Evolutionary conservation across 2,329 filamentous ascomycete species (phyloP), one percentile per base, ranked within the genome.

Genomic region (Trichoderma endophyticum): DNA sequence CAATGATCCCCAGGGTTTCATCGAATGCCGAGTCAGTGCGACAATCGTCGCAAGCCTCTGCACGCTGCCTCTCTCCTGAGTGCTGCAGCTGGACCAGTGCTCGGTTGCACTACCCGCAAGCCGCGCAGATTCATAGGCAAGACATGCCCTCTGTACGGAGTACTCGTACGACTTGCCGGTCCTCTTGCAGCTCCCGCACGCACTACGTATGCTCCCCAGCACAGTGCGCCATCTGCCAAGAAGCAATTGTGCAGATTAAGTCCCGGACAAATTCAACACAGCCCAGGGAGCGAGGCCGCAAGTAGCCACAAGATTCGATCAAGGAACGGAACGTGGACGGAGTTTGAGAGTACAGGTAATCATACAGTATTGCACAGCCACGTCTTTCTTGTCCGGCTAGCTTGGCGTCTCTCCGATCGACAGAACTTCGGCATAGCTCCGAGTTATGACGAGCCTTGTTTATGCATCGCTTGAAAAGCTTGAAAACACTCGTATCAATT

Each of bases 1-100:
- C 56, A 60, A 60, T 60, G 56, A 60, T n/a, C 18, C 28, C 56
- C 28, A 34, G 66, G 39, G 66, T 69, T 69, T 69, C 66, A 69
- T 61, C 26, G 28, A 61, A 54, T 24, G 36, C 56, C 66, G 56
- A 69, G 66, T 62, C 66, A 61, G 66, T 43, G 18, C 39, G 32
- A 54, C 57, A 54, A 62, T 61, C n/a, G 57, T 69, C 57, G 56
- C 48, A 32, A 61, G 57, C 57, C 24, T 61, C 56, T 69, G 66
- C 66, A 69, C 6, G 66, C 39, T 36, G 34, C 36, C 66, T 59
- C 57, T 59, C 66, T 61, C 66, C 66, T 61, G 66, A 61, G 12
- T 9, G 66, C 60, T 48, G 26, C 66, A 69, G 66, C n/a, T 26
- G 26, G 15, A 48, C 39, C 66, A 60, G 12, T 30, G 32, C 54